Percentiles rank a stretch among this genome's conserved stretches.
phyloP scores from a whole-genome alignment of 768 basidiomycete species.

The Boletus subparvulus region DNA sequence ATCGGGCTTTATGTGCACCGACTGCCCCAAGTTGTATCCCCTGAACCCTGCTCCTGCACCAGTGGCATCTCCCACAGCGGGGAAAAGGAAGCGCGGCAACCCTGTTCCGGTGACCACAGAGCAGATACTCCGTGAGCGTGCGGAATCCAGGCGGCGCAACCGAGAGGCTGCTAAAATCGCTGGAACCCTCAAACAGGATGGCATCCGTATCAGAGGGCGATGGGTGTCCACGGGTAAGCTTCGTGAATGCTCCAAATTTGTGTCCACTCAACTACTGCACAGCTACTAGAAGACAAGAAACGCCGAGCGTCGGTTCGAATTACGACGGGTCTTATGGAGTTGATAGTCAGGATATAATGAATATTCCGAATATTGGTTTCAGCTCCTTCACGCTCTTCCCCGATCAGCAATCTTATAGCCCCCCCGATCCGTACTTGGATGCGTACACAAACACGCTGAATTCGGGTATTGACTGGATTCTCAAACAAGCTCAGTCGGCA shows the following conservation, averaged over 20 bases:
- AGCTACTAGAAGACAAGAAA: constrained; percentile 51
- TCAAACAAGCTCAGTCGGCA: constrained; percentile 44
- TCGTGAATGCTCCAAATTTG: background rate
- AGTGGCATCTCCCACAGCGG: constrained; percentile 40
- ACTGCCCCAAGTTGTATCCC: constrained; percentile 57
- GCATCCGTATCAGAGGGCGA: constrained; percentile 55
- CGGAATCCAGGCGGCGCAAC: constrained; percentile 46
- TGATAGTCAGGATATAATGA: constrained; percentile 63
- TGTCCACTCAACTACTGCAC: constrained; percentile 4
- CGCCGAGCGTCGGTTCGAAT: constrained; percentile 44
- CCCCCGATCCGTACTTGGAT: constrained; percentile 47
- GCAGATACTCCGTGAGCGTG: constrained; percentile 48
- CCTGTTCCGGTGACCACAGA: constrained; percentile 46
- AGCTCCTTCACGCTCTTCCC: constrained; percentile 66
- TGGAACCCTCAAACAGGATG: constrained; percentile 35
- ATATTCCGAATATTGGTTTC: constrained; percentile 56
- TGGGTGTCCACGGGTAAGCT: constrained; percentile 56
- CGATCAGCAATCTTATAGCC: constrained; percentile 58
- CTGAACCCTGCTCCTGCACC: constrained; percentile 36
- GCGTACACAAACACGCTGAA: constrained; percentile 53
- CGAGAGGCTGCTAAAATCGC: constrained; percentile 36
- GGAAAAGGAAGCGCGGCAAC: constrained; percentile 37
- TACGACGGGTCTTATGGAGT: constrained; percentile 67
- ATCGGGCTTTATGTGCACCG: constrained; percentile 58
- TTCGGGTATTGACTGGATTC: constrained; percentile 56